These are phyloP conservation scores for Saussurea involucrata DNA, from an alignment of 129 eudicot genomes.

Conservation along the genomic window DNA sequence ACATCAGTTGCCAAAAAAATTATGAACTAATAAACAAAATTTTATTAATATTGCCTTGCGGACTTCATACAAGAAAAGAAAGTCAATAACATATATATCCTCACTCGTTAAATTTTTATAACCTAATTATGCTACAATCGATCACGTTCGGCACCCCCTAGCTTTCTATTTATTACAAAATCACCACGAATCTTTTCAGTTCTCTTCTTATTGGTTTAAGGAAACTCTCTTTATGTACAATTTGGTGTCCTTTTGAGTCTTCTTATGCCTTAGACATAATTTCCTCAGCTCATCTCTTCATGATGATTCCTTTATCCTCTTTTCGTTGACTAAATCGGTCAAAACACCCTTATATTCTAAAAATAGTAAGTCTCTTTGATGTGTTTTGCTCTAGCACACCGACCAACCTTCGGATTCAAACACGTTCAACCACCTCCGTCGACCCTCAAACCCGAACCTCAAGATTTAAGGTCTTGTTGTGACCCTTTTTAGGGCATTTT, in stretches of 20 bases:
- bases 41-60: slow-evolving; percentile 66
- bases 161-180: slow-evolving; percentile 23
- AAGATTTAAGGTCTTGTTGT: background rate
- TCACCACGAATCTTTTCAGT: slow-evolving; percentile 14
- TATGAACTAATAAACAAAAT: background rate
- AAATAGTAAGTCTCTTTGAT: slow-evolving; percentile 1
- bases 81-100: slow-evolving; percentile 16
- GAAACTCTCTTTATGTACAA: slow-evolving; percentile 55
- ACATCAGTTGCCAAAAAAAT: background rate
- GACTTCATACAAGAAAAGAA: slow-evolving; percentile 43
- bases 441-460: slow-evolving; percentile 1
- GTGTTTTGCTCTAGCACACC: background rate
- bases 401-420: background rate
- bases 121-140: slow-evolving; percentile 26
- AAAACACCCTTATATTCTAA: background rate
- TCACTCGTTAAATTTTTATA: background rate
- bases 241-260: slow-evolving; percentile 22
- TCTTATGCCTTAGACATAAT: slow-evolving; percentile 22
- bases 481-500: slow-evolving; percentile 4
- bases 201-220: slow-evolving; percentile 19
- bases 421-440: background rate
- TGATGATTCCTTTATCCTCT: slow-evolving; percentile 7
- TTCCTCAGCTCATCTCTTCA: slow-evolving; percentile 16
- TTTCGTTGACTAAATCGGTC: background rate
- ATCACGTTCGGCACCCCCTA: slow-evolving; percentile 12